Conservation (phyloP, 1,139 yeast species). For the Geotrichum fermentans region DNA sequence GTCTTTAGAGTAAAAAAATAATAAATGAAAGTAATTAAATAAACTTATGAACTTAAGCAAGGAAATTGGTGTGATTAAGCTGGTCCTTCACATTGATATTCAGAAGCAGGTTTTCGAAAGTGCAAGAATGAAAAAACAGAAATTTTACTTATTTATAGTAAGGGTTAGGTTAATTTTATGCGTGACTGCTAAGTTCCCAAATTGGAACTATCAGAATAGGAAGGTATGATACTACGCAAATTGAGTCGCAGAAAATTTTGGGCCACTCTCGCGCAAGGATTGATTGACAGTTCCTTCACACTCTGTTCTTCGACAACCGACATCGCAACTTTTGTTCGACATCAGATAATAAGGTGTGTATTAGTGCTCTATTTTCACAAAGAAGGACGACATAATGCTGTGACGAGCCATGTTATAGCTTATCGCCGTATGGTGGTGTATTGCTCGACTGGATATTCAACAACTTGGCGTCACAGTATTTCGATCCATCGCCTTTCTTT, state of each 20-base stretch:
- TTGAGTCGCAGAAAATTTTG: slow-evolving; percentile 9
- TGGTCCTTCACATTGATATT: too few species aligned
- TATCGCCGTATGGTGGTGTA: neutral
- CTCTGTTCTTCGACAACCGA: slow-evolving; percentile 10
- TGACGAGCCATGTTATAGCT: neutral
- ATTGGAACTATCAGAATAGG: slow-evolving; percentile 6
- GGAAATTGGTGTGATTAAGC: too few species aligned
- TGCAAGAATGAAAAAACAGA: too few species aligned
- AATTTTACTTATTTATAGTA: too few species aligned
- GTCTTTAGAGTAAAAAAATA: too few species aligned
- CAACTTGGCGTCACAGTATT: neutral
- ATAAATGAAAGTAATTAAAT: too few species aligned
- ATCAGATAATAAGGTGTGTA: slow-evolving; percentile 13
- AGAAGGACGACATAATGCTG: neutral
- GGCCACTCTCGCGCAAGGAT: neutral
- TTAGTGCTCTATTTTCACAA: neutral
- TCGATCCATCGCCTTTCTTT: neutral
- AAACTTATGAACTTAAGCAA: too few species aligned
- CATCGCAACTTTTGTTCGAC: slow-evolving; percentile 14
- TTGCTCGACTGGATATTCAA: neutral
- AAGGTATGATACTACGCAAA: neutral
- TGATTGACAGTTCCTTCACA: slow-evolving; percentile 5
- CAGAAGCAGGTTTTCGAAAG: too few species aligned
- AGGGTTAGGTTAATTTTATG: slow-evolving; percentile 9
- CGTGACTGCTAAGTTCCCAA: slow-evolving; percentile 11